Base-by-base conservation (phyloP, 23 red algal species). In the Gracilaria caudata region DNA sequence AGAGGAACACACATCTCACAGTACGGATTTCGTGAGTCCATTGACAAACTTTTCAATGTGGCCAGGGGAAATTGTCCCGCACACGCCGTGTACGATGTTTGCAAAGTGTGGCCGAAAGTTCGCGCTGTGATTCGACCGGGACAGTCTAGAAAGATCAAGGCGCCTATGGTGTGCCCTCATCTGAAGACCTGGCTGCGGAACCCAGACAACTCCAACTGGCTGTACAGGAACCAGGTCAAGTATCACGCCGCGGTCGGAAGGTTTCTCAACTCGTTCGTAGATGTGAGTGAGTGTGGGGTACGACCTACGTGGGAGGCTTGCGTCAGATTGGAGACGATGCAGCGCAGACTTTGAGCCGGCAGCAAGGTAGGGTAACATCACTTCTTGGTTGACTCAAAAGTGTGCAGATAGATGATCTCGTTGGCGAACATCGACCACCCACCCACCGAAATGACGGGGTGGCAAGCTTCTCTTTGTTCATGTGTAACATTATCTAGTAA, bases 41-140 rank as follows among this genome's bases (percentile, higher is more conserved):
- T 51, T 4, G 47, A 64, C 7, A 87, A 60, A 25, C 49, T 87
- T 7, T 56, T 75, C 26, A 76, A 56, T 12, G 68, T 57, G 23
- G 37, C 16, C 0, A 14, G 83, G 14, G 83, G 66, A 9, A 87
- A 87, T 26, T 75, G 83, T 25, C 66, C 83, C 2, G 83, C 83
- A 20, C 83, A 87, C 39, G 68, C 71, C 6, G 29, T 59, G 30
- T 87, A 75, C 46, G 83, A 87, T 33, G 53, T 87, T 4, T 84
- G 80, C 45, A 84, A 84, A 24, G 80, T 84, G 25, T 68, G 57
- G 80, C 80, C 80, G 13, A 70, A 47, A 10, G 26, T 84, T 66
- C 33, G 51, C 3, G 68, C 19, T n/a, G 68, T 87, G 30, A 59
- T 55, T 21, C 20, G 65, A 10, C 38, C 44, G 12, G 60, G 41